Conservation (phyloP, 1,284 basidiomycete genomes). For the Apiotrichum sp. region DNA sequence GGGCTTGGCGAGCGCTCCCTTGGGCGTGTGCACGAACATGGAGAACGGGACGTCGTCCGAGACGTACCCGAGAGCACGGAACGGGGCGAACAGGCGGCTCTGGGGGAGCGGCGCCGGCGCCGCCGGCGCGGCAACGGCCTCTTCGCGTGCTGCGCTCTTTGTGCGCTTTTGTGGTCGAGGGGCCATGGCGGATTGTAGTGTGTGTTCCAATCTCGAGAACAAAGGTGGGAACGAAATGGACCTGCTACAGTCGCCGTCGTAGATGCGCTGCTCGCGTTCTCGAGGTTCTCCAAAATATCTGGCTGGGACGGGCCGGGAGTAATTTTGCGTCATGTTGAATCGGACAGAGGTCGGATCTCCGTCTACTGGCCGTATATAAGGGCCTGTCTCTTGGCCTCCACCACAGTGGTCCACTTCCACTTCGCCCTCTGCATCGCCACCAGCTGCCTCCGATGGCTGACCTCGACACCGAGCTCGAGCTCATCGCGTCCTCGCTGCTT, state of each 20-base stretch:
- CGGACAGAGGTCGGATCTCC: too few relatives aligned
- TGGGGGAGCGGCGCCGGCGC: constrained; percentile 16
- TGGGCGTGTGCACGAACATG: constrained; percentile 77
- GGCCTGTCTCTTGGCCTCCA: too few relatives aligned
- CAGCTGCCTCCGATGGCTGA: constrained; percentile 6
- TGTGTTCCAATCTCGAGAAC: neutral
- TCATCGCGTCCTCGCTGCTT: constrained; percentile 55
- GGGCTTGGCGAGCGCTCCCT: constrained; percentile 76
- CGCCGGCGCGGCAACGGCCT: neutral
- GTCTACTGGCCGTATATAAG: too few relatives aligned
- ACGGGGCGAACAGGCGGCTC: constrained; percentile 74
- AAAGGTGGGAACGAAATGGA: too few relatives aligned
- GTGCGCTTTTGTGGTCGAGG: constrained; percentile 16
- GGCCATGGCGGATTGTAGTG: constrained; percentile 9
- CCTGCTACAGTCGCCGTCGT: too few relatives aligned
- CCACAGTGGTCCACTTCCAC: too few relatives aligned
- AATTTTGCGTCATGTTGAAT: too few relatives aligned
- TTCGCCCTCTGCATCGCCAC: too few relatives aligned
- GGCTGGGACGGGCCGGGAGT: too few relatives aligned
- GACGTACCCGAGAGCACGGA: constrained; percentile 86
- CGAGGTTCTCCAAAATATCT: neutral
- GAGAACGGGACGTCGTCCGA: constrained; percentile 88
- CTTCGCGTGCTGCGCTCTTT: constrained; percentile 4
- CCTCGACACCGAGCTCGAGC: constrained; percentile 35
- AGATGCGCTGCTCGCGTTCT: too few relatives aligned